Conservation (phyloP, 2,329 filamentous ascomycete species). For the Xylariaceae sp. region DNA sequence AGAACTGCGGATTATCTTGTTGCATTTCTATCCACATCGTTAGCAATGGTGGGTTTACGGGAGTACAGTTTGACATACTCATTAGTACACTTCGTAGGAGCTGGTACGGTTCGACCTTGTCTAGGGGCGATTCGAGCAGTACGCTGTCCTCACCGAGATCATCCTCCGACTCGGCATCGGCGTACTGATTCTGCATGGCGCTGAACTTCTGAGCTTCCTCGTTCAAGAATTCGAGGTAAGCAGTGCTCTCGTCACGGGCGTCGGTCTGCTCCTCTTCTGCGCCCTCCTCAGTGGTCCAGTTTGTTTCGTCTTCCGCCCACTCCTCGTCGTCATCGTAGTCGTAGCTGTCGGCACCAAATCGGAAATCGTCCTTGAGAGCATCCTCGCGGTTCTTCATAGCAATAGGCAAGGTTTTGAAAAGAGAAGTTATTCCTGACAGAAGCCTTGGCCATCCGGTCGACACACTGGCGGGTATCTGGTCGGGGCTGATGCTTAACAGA, state of each 20-base stretch:
- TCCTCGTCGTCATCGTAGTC: slow-evolving; percentile 74
- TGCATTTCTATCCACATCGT: slow-evolving; percentile 65
- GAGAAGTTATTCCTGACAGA: slow-evolving; percentile 78
- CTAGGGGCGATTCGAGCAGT: slow-evolving; percentile 87
- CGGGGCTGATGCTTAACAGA: slow-evolving; percentile 73
- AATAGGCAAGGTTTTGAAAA: slow-evolving; percentile 87
- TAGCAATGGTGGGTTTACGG: background rate
- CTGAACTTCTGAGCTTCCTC: slow-evolving; percentile 91
- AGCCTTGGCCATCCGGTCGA: slow-evolving; percentile 93
- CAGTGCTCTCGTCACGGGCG: slow-evolving; percentile 83
- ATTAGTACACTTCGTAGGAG: slow-evolving; percentile 80
- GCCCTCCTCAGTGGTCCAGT: slow-evolving; percentile 75
- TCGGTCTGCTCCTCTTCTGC: slow-evolving; percentile 64
- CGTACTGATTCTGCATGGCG: slow-evolving; percentile 48
- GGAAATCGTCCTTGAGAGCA: slow-evolving; percentile 83
- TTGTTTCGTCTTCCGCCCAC: slow-evolving; percentile 76
- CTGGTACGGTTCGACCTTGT: slow-evolving; percentile 92
- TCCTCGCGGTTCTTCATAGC: slow-evolving; percentile 92
- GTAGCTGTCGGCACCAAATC: slow-evolving; percentile 59
- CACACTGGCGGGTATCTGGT: slow-evolving; percentile 86
- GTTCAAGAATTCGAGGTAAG: slow-evolving; percentile 93
- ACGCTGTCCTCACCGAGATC: slow-evolving; percentile 92
- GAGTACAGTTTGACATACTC: slow-evolving; percentile 57
- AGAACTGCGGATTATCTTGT: slow-evolving; percentile 87
- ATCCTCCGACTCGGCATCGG: slow-evolving; percentile 69